These are phyloP conservation scores for Colletotrichum sojae DNA, from an alignment of 2,329 filamentous ascomycete species.

Conservation along the genomic window DNA sequence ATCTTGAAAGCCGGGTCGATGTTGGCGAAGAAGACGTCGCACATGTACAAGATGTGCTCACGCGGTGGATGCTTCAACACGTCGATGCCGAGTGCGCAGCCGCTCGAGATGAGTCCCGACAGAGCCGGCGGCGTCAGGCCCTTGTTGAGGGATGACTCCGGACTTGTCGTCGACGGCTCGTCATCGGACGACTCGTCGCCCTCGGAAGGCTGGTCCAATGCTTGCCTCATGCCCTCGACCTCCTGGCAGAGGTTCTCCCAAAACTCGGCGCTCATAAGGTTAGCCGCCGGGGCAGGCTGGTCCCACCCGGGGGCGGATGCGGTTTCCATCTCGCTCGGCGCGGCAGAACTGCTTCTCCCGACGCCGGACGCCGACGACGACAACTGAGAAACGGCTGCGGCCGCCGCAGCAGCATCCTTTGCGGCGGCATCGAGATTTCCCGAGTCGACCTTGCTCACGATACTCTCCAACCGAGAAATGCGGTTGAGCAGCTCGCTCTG, in stretches of 20 bases:
- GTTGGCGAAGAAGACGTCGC: slow-evolving; percentile 54
- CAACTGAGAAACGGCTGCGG: slow-evolving; percentile 9
- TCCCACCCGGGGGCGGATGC: slow-evolving; percentile 34
- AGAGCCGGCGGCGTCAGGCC: slow-evolving; percentile 43
- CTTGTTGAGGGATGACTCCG: slow-evolving; percentile 45
- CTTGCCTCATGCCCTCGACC: slow-evolving; percentile 60
- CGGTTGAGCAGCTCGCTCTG: slow-evolving; percentile 61
- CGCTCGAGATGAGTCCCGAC: slow-evolving; percentile 45
- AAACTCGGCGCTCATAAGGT: slow-evolving; percentile 60
- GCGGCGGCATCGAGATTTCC: slow-evolving; percentile 28
- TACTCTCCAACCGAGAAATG: slow-evolving; percentile 60
- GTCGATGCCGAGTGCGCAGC: slow-evolving; percentile 17
- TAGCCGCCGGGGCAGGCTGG: slow-evolving; percentile 46
- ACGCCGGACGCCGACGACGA: slow-evolving; percentile 6
- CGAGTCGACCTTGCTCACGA: slow-evolving; percentile 60
- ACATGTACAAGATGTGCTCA: slow-evolving; percentile 54
- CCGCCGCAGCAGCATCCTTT: slow-evolving; percentile 1
- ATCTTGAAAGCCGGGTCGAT: slow-evolving; percentile 62
- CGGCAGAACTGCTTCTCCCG: slow-evolving; percentile 41
- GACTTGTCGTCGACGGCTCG: slow-evolving; percentile 48
- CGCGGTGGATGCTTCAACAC: slow-evolving; percentile 52
- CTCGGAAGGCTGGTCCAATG: slow-evolving; percentile 59
- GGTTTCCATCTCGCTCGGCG: slow-evolving; percentile 19
- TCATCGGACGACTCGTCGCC: slow-evolving; percentile 53
- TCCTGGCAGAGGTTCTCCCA: slow-evolving; percentile 60